A percentile compares a stretch with the other conserved stretches of the same genome.
These are phyloP conservation scores for Daldinia sp. DNA, from an alignment of 2,329 filamentous ascomycete species.

Conservation along the genomic window DNA sequence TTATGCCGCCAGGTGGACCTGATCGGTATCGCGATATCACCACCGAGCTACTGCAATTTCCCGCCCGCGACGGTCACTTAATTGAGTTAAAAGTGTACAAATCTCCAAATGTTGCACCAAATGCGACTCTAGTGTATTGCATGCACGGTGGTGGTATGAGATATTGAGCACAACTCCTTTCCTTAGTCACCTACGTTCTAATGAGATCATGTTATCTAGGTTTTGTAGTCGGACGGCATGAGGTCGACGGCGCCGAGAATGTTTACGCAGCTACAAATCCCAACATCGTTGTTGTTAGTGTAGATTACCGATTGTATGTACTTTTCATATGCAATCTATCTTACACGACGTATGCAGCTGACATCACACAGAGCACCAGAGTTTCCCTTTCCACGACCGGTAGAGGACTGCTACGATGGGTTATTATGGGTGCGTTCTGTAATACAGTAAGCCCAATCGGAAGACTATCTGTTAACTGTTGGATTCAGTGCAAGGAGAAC, in stretches of 20 bases:
- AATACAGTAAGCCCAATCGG: not conserved
- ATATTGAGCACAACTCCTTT: not conserved
- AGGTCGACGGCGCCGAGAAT: constrained; percentile 54
- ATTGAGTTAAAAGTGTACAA: constrained; percentile 29
- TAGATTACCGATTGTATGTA: constrained; percentile 49
- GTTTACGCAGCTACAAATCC: constrained; percentile 51
- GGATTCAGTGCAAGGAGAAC: constrained; percentile 58
- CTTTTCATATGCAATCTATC: not conserved
- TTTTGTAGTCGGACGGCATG: constrained; percentile 52
- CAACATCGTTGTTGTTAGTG: constrained; percentile 54
- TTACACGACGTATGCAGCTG: not conserved
- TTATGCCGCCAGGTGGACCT: constrained; percentile 49
- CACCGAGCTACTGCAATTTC: constrained; percentile 48
- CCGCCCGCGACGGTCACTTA: constrained; percentile 51
- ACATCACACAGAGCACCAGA: not conserved
- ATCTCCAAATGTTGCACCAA: not conserved
- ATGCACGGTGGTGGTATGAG: constrained; percentile 4
- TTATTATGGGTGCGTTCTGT: not conserved
- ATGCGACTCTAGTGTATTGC: constrained; percentile 1
- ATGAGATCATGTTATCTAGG: constrained; percentile 27
- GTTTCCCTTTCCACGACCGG: not conserved
- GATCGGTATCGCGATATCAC: constrained; percentile 52
- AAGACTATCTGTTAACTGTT: not conserved
- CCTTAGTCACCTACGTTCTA: not conserved
- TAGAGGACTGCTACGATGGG: constrained; percentile 1